phyloP scores from a whole-genome alignment of 306 rosid genomes.

The Prosopis cineraria region DNA sequence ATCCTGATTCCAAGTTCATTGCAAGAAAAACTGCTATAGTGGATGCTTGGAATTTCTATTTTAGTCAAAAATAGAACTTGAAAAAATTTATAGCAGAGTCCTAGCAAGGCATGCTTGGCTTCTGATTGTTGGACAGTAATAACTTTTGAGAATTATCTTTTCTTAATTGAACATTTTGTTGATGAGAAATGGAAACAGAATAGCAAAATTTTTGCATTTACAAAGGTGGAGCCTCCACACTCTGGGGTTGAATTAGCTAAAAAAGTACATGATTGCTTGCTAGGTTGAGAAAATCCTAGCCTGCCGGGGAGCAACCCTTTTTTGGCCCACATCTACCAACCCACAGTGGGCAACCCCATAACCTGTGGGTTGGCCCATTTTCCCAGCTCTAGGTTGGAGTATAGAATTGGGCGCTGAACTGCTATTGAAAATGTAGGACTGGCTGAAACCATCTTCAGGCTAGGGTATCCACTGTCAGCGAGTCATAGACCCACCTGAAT shows the following conservation, averaged over 20 bases:
- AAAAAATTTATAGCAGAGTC: not conserved
- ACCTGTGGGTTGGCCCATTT: too few species aligned
- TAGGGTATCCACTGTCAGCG: not conserved
- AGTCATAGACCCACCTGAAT: not conserved
- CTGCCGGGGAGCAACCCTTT: too few species aligned
- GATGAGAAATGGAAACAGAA: not conserved
- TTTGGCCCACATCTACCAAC: too few species aligned
- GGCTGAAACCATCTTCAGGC: not conserved
- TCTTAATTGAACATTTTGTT: too few species aligned
- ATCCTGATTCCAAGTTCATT: not conserved
- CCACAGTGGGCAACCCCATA: too few species aligned
- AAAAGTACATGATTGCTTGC: too few species aligned
- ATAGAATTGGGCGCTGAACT: not conserved
- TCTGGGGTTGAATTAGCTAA: too few species aligned
- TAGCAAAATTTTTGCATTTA: not conserved
- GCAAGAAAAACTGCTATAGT: too few species aligned
- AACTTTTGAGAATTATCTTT: not conserved
- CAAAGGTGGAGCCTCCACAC: not conserved
- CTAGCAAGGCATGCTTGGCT: not conserved
- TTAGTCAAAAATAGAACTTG: not conserved
- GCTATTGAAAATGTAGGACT: not conserved
- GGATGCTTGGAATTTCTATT: too few species aligned
- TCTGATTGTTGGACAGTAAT: not conserved
- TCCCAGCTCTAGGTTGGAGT: too few species aligned
- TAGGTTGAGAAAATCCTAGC: too few species aligned